These are phyloP conservation scores for Ogataea naganishii DNA, from an alignment of 805 yeast species.

Conservation along the genomic window DNA sequence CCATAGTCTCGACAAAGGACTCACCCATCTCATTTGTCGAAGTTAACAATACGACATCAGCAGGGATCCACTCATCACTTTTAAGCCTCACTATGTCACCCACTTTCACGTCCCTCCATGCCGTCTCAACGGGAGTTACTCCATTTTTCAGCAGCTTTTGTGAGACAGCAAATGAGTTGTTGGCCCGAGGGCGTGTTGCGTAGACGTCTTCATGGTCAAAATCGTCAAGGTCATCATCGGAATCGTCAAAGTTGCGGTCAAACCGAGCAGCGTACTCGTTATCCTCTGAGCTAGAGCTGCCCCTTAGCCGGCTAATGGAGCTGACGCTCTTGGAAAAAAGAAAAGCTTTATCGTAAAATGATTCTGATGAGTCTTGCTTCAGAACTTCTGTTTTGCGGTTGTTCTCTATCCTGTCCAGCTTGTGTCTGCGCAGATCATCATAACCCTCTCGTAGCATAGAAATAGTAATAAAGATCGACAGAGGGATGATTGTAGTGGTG, in stretches of 20 bases:
- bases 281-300: slow-evolving; percentile 7
- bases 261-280: slow-evolving; percentile 1
- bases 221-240: slow-evolving; percentile 5
- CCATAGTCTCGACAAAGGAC: slow-evolving; percentile 89
- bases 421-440: slow-evolving; percentile 86
- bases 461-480: slow-evolving; percentile 75
- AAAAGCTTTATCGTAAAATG: too few species aligned
- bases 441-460: slow-evolving; percentile 90
- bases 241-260: slow-evolving; percentile 2
- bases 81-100: slow-evolving; percentile 73
- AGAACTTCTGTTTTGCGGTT: slow-evolving; percentile 40
- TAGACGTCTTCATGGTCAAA: slow-evolving; percentile 8
- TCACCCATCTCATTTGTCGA: slow-evolving; percentile 57
- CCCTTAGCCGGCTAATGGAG: slow-evolving; percentile 19
- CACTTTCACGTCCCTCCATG: slow-evolving; percentile 79
- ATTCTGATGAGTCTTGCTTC: too few species aligned
- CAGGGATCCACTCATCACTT: slow-evolving; percentile 91
- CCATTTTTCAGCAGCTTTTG: slow-evolving; percentile 10
- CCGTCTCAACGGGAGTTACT: slow-evolving; percentile 13
- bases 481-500: slow-evolving; percentile 86
- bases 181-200: too few species aligned
- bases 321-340: slow-evolving; percentile 19
- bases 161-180: slow-evolving; percentile 17
- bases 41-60: slow-evolving; percentile 71
- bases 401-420: slow-evolving; percentile 80